phyloP scores from a whole-genome alignment of 2,329 filamentous ascomycete genomes.

The Paraphaeosphaeria sporulosa region DNA sequence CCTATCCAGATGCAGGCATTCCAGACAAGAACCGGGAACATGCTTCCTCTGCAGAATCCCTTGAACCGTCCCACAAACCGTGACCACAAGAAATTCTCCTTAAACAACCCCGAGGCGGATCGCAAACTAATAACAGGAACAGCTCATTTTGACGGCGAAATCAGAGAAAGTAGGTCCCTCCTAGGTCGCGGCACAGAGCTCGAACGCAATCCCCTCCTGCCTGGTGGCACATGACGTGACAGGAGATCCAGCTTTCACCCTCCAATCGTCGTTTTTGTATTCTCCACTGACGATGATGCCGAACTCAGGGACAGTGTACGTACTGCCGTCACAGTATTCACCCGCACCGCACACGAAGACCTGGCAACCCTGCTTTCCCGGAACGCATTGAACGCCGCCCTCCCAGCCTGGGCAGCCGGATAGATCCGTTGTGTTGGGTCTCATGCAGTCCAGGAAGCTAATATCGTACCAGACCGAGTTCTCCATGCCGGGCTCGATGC shows the following conservation, averaged over 20 bases:
- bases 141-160: background rate
- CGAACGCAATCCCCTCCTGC: conserved; percentile 8
- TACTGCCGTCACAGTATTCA: conserved; percentile 17
- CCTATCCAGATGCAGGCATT: background rate
- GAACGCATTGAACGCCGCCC: conserved; percentile 13
- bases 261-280: background rate
- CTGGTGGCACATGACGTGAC: background rate
- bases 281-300: conserved; percentile 3
- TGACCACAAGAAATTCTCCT: background rate
- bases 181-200: conserved; percentile 7
- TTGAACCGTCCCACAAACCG: background rate
- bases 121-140: background rate
- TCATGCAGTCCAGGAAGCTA: conserved; percentile 19
- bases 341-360: conserved; percentile 16
- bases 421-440: conserved; percentile 7
- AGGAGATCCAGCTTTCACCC: conserved; percentile 2
- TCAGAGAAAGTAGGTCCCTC: background rate
- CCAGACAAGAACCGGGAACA: background rate
- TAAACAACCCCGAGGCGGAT: too few relatives aligned
- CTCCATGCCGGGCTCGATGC: background rate
- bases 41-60: background rate
- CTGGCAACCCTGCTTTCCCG: conserved; percentile 10
- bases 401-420: conserved; percentile 16
- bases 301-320: conserved; percentile 16
- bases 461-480: conserved; percentile 14